Conservation (phyloP, 1,139 yeast species). For the Debaryomycetaceae sp. region DNA sequence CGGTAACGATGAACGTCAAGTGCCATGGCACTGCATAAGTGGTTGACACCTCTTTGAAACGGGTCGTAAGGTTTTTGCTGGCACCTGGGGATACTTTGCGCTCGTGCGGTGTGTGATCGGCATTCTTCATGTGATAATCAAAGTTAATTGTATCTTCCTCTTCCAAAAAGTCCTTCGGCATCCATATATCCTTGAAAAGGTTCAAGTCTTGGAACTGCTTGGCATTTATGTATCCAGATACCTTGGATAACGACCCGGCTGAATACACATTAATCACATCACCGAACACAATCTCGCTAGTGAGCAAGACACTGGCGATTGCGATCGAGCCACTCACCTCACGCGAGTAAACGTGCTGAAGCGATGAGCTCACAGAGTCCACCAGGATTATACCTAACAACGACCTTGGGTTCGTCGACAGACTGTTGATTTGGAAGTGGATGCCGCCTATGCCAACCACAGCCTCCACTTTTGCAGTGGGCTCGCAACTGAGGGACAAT, state of each 20-base stretch:
- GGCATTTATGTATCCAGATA: constrained; percentile 63
- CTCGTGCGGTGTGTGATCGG: not conserved
- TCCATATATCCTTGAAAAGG: constrained; percentile 82
- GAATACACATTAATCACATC: constrained; percentile 39
- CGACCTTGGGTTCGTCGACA: constrained; percentile 36
- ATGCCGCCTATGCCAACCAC: constrained; percentile 69
- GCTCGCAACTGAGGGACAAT: constrained; percentile 80
- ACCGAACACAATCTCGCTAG: constrained; percentile 34
- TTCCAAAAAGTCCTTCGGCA: constrained; percentile 32
- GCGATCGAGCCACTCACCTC: constrained; percentile 76
- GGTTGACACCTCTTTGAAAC: constrained; percentile 58
- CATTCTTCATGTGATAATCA: not conserved
- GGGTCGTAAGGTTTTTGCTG: constrained; percentile 43
- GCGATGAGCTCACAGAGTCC: constrained; percentile 56
- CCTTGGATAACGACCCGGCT: constrained; percentile 52
- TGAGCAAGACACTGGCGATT: constrained; percentile 47
- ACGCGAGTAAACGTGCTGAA: constrained; percentile 88
- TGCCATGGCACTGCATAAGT: constrained; percentile 76
- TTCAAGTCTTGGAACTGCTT: constrained; percentile 86
- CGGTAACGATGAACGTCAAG: constrained; percentile 52
- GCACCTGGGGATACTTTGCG: constrained; percentile 15
- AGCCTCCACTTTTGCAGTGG: constrained; percentile 89
- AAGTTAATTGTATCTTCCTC: constrained; percentile 5
- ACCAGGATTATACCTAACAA: constrained; percentile 43
- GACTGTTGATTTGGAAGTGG: constrained; percentile 53